Evolutionary conservation across 331 rosid species (phyloP), one percentile per base, ranked within the genome.

Genomic region (Malus hybrid): DNA sequence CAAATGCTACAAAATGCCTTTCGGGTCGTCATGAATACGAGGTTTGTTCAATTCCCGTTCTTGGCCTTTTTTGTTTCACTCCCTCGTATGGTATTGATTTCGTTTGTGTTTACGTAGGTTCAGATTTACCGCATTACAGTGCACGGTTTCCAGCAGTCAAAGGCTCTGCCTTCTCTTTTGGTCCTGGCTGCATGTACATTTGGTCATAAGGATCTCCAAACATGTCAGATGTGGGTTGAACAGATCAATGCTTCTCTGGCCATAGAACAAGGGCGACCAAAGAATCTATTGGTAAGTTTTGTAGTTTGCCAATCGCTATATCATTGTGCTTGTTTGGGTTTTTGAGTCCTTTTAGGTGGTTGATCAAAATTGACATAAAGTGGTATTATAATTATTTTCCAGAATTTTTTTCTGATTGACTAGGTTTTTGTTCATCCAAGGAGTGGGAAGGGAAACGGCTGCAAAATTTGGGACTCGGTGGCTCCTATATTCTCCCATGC

Each of bases 401-500:
- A 80, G 82, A 81, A 79, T 48, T 77, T 74, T 61, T 82, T 82
- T 80, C 83, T 83, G 84, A 79, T 84, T 88, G 86, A 57, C 71
- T 88, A 93, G 97, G 97, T 93, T 85, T 90, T 93, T 65, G 86
- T 93, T 86, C 86, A 91, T 89, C 98, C 98, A 86, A 93, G 80
- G 84, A 93, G 98, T 82, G 98, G 98, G 81, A 89, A 86, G 76
- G 88, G 95, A 46, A 82, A 71, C 73, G 98, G 97, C 80, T 82
- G 82, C 76, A 88, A 74, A 87, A 88, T 83, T 60, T 93, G 98
- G 98, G 97, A 87, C 74, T 77, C 83, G 34, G 93, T 93, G 81
- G 86, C 90, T 82, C 94, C 97, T 67, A 83, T 93, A 83, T 90
- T 93, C 73, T 77, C 88, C 26, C 90, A 83, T 9, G 96, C 97